Conservation (phyloP, 352 stramenopile species). For the Globisporangium nagaii region DNA sequence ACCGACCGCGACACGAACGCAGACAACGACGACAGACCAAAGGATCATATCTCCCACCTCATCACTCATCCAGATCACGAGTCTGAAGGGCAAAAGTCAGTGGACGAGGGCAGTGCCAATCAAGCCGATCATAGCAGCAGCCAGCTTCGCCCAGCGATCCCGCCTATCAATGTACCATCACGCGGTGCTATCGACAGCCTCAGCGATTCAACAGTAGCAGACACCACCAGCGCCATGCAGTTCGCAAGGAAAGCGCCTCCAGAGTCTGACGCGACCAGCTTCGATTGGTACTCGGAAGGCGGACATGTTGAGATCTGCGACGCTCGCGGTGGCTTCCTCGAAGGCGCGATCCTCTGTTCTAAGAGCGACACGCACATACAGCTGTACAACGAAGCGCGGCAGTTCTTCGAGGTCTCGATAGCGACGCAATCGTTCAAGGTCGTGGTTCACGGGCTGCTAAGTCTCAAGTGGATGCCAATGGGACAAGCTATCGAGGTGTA, state of each 20-base stretch:
- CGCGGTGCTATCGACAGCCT: background rate
- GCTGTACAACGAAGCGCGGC: constrained; percentile 42
- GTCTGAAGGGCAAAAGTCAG: too few relatives aligned
- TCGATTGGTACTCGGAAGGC: constrained; percentile 55
- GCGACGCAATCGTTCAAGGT: constrained; percentile 42
- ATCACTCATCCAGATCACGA: too few relatives aligned
- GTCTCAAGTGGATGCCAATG: constrained; percentile 36
- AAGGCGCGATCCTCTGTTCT: constrained; percentile 46
- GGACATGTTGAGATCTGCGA: constrained; percentile 47
- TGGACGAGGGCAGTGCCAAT: too few relatives aligned
- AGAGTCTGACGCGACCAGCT: constrained; percentile 4
- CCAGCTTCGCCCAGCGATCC: too few relatives aligned
- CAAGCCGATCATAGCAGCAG: too few relatives aligned
- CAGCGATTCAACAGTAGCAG: too few relatives aligned
- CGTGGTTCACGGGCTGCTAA: constrained; percentile 41
- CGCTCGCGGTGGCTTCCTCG: constrained; percentile 21
- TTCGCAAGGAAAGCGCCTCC: background rate
- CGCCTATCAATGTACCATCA: too few relatives aligned
- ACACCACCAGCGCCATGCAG: too few relatives aligned
- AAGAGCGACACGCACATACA: constrained; percentile 31
- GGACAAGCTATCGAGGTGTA: constrained; percentile 50
- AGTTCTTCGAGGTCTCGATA: constrained; percentile 44
- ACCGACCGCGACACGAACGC: too few relatives aligned
- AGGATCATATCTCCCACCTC: too few relatives aligned
- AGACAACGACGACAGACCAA: background rate